Evolutionary conservation across 2,329 filamentous ascomycete genomes (phyloP), one percentile per base, ranked within the genome.

Genomic region (Fusarium praegraminearum): DNA sequence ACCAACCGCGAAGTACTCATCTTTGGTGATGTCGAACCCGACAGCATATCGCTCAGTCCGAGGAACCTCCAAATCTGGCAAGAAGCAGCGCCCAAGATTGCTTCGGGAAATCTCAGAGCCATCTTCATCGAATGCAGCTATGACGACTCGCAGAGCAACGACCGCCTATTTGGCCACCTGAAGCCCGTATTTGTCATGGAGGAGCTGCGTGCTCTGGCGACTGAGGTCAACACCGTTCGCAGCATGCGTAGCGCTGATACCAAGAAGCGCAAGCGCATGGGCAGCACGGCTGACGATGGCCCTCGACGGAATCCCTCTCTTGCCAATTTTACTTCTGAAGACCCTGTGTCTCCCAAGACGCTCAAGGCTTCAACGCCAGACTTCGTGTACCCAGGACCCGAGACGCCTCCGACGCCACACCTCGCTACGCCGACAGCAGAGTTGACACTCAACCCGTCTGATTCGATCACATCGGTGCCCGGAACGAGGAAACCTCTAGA

Each of bases 101-200:
- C 85, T 0, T 81, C 85, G 1, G 93, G 93, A 2, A 84, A 86
- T 6, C 85, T 99, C 1, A 87, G 85, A 0, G 95, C 91, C 13
- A 91, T 99, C 15, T 95, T 98, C 76, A 97, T 99, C 73, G 96
- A 99, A 82, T 98, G 95, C 79, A 97, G 93, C 66, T 99, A 95
- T 78, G 92, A 93, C 65, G 91, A 98, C 78, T 87, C 88, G 10
- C 91, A 94, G 74, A 85, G 88, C 24, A 90, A 96, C 64, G 90
- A 91, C 51, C 87, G 90, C 1, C 84, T 99, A 0, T 99, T 94
- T 70, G 96, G 96, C 0, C 96, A 99, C 74, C 83, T 99, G 16
- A 93, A 93, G 38, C 96, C 96, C 0, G 85, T 89, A 1, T 96
- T 93, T 77, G 81, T 99, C 15, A 88, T 95, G 26, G 87, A 91